Evolutionary conservation across 1,284 basidiomycete species (phyloP).

Genomic region (Moesziomyces antarcticus): DNA sequence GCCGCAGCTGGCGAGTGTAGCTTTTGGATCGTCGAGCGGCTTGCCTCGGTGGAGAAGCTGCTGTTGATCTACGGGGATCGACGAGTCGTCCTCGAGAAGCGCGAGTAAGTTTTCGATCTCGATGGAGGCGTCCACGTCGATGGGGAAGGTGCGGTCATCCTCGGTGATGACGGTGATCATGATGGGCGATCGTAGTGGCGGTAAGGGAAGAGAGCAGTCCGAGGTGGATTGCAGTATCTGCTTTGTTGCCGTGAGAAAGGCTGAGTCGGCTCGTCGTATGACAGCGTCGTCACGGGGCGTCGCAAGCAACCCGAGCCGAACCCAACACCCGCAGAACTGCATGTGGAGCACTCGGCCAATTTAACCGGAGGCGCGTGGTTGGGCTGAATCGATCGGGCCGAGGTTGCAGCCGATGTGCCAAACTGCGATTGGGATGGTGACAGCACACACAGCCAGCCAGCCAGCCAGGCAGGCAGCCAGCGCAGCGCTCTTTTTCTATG

Average conservation of each 20-base stretch:
- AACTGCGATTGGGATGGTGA: too few species aligned
- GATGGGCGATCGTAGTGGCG: conserved; percentile 7
- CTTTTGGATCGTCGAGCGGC: conserved; percentile 40
- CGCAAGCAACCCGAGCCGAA: too few species aligned
- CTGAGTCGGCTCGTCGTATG: background rate
- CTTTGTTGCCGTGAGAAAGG: background rate
- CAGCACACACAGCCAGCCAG: conserved; percentile 16
- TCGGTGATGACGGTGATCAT: conserved; percentile 65
- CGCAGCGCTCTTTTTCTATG: background rate
- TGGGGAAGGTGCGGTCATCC: conserved; percentile 53
- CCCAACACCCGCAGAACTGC: background rate
- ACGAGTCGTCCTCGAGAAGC: conserved; percentile 57
- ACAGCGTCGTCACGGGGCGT: too few species aligned
- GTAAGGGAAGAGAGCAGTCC: background rate
- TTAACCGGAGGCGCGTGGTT: conserved; percentile 7
- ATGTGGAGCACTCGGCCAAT: conserved; percentile 7
- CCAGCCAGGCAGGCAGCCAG: too few species aligned
- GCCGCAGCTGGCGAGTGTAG: conserved; percentile 51
- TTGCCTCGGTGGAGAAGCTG: conserved; percentile 43
- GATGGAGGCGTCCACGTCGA: conserved; percentile 60
- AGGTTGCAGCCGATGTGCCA: too few species aligned
- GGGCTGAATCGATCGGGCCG: too few species aligned
- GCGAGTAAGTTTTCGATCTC: conserved; percentile 63
- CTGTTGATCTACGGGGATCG: conserved; percentile 52
- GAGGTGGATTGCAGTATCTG: background rate